Percentiles rank a stretch among this genome's conserved stretches.
Conservation (phyloP, 176 grass and related monocot species). For the Oropetium thomaeum region DNA sequence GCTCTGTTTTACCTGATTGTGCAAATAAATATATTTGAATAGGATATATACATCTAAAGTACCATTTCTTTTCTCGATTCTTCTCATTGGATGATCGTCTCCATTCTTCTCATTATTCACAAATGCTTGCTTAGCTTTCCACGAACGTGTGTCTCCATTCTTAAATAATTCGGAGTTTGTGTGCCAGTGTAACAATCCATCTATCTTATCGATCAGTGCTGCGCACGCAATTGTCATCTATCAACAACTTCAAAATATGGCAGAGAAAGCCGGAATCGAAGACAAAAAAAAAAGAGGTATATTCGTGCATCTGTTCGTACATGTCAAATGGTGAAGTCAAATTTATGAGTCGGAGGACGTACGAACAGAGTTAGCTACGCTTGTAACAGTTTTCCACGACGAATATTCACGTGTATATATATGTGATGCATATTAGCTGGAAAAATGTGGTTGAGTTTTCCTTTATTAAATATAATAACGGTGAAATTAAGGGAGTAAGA, state of each 20-base stretch:
- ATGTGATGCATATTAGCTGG: neutral
- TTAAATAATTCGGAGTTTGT: neutral
- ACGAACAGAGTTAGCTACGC: neutral
- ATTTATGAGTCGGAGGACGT: neutral
- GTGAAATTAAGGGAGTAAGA: neutral
- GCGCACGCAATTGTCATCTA: neutral
- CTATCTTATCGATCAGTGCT: slow-evolving; percentile 32
- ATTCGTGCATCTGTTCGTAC: neutral
- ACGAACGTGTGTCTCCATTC: neutral
- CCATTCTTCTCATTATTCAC: neutral
- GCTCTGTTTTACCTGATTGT: no score
- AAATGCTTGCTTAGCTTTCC: neutral
- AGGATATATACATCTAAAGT: neutral
- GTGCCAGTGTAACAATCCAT: neutral
- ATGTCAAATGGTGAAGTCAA: slow-evolving; percentile 14
- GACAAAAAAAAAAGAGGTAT: neutral
- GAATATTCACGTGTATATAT: neutral
- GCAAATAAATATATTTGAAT: no score
- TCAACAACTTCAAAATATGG: neutral
- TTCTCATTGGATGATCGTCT: no score
- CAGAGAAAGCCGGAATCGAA: neutral
- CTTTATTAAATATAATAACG: neutral
- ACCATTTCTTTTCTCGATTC: neutral
- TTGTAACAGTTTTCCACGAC: neutral
- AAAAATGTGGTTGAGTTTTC: neutral